Conservation (phyloP, 768 basidiomycete genomes). For the Hygrophorus russula region DNA sequence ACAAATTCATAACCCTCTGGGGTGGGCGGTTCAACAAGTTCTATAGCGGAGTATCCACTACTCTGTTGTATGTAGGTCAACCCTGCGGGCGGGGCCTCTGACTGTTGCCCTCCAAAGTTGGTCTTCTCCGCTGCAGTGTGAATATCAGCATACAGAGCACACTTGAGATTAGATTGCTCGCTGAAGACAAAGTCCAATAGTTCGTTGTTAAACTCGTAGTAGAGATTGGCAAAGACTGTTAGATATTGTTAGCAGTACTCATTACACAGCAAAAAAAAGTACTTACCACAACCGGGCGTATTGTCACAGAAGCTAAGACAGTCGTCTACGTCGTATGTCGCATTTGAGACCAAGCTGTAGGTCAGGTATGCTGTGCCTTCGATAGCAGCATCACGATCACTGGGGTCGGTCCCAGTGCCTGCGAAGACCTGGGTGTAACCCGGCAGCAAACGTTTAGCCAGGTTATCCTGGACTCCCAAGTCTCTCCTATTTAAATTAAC, state of each 20-base stretch:
- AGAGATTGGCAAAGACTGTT: conserved; percentile 37
- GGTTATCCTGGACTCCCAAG: not conserved
- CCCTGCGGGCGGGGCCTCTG: conserved; percentile 21
- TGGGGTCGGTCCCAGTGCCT: conserved; percentile 16
- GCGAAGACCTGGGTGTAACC: conserved; percentile 28
- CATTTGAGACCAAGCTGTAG: conserved; percentile 31
- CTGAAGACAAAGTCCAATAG: conserved; percentile 26
- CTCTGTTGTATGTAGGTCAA: conserved; percentile 33
- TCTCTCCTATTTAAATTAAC: not conserved
- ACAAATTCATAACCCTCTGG: conserved; percentile 36
- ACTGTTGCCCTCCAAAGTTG: conserved; percentile 33
- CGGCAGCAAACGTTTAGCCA: conserved; percentile 14
- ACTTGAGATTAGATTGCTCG: conserved; percentile 35
- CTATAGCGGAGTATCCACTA: conserved; percentile 24
- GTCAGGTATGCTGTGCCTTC: conserved; percentile 39
- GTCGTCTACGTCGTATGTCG: conserved; percentile 32
- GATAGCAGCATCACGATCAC: conserved; percentile 31
- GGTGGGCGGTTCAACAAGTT: conserved; percentile 24
- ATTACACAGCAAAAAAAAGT: conserved; percentile 8
- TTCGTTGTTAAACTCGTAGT: conserved; percentile 36
- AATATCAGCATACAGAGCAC: conserved; percentile 31
- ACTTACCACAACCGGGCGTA: conserved; percentile 27
- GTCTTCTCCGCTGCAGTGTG: conserved; percentile 33
- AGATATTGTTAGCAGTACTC: not conserved
- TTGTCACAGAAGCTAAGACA: conserved; percentile 30